Conservation (phyloP, 2,329 filamentous ascomycete species). For the Phyllachora maydis region DNA sequence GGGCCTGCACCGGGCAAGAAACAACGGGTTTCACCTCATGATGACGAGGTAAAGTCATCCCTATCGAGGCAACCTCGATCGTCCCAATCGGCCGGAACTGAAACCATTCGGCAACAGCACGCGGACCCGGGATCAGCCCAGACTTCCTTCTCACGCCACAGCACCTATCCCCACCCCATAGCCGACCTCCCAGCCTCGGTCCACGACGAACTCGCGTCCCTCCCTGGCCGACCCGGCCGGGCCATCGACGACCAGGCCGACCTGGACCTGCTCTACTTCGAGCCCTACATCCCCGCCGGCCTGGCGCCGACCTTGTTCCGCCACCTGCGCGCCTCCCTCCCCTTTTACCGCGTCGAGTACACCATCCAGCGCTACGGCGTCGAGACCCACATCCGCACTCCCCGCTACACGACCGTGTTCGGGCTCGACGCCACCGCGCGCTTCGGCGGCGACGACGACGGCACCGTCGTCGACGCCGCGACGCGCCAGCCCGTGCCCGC, state of each 20-base stretch:
- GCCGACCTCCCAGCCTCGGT: conserved; percentile 17
- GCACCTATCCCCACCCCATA: conserved; percentile 29
- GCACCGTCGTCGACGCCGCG: conserved; percentile 21
- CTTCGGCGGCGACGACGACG: conserved; percentile 23
- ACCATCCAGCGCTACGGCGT: conserved; percentile 44
- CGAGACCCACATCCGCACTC: conserved; percentile 37
- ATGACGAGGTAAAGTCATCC: too few species aligned
- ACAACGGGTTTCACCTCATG: too few species aligned
- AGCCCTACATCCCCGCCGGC: conserved; percentile 44
- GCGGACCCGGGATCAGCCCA: too few species aligned
- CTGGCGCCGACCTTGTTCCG: conserved; percentile 40
- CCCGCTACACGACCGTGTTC: conserved; percentile 33
- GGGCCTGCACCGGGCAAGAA: conserved; percentile 23
- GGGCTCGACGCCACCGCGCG: conserved; percentile 39
- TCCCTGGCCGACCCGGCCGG: conserved; percentile 29
- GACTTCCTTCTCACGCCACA: conserved; percentile 16
- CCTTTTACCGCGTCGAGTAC: conserved; percentile 60
- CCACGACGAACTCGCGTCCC: conserved; percentile 15
- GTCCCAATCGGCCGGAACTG: too few species aligned
- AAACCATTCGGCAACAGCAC: too few species aligned
- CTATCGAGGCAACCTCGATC: too few species aligned
- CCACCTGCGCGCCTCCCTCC: conserved; percentile 49
- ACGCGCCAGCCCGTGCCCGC: conserved; percentile 18
- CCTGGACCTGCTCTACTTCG: conserved; percentile 55
- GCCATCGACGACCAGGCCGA: conserved; percentile 46